Conservation (phyloP, 345 rosid species). For the Sisymbrium irio region DNA sequence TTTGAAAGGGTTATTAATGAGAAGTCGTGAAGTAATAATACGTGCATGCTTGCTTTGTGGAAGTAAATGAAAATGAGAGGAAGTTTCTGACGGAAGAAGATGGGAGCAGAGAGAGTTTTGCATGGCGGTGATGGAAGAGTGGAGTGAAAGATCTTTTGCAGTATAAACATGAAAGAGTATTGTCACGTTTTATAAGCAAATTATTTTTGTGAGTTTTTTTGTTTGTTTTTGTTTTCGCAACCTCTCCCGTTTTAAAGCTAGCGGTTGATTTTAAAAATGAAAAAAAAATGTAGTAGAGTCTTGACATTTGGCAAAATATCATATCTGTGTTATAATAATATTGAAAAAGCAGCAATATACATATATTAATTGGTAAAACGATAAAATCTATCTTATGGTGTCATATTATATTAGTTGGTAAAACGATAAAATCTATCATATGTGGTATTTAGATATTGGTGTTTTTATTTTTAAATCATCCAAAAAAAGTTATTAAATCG, state of each 20-base stretch:
- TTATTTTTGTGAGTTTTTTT: background rate
- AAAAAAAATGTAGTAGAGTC: background rate
- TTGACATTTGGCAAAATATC: slow-evolving; percentile 16
- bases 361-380: background rate
- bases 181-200: slow-evolving; percentile 19
- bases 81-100: slow-evolving; percentile 9
- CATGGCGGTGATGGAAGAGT: slow-evolving; percentile 14
- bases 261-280: background rate
- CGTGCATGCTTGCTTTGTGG: slow-evolving; percentile 14
- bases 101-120: slow-evolving; percentile 29
- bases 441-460: background rate
- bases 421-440: background rate
- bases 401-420: background rate
- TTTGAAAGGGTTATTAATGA: slow-evolving; percentile 23
- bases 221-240: background rate
- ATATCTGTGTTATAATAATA: background rate
- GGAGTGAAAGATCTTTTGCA: background rate
- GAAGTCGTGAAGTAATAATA: background rate
- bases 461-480: background rate
- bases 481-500: no score
- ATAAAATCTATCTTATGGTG: background rate
- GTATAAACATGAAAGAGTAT: background rate
- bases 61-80: background rate
- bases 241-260: background rate
- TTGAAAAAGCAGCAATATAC: background rate